Percentiles rank a stretch among this genome's conserved stretches.
Evolutionary conservation across 345 rosid genomes (phyloP).

Genomic region (Kernera saxatilis): DNA sequence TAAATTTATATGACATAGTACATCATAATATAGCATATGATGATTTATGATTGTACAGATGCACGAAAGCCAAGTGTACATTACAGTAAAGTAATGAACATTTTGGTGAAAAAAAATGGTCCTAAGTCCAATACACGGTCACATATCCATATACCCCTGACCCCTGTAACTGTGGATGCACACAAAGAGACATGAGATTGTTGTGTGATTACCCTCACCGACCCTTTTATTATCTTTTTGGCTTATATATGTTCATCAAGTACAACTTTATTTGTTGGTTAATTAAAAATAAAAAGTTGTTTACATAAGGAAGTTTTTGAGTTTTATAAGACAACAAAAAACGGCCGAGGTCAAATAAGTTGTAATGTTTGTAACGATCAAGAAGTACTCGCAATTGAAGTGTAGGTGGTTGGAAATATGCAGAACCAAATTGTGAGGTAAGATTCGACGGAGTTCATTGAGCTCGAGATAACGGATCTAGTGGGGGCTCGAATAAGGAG

Average conservation of each 20-base stretch:
- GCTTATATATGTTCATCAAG: not conserved
- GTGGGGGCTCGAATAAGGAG: not conserved
- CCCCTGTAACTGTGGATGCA: not conserved
- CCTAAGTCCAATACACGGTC: not conserved
- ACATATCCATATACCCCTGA: not conserved
- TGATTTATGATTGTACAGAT: not conserved
- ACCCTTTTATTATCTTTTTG: not conserved
- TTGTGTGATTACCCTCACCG: not conserved
- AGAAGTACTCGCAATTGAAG: not conserved
- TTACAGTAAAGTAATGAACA: not conserved
- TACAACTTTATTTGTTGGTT: too few species aligned
- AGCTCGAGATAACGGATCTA: not conserved
- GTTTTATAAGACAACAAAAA: too few species aligned
- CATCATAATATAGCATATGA: not conserved
- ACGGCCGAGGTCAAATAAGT: too few species aligned
- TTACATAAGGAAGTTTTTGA: too few species aligned
- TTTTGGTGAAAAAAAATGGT: constrained; percentile 9
- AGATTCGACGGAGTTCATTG: not conserved
- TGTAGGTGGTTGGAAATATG: not conserved
- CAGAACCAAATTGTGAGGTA: not conserved
- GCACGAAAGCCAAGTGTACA: not conserved
- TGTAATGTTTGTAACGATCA: too few species aligned
- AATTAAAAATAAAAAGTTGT: too few species aligned
- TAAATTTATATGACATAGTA: not conserved
- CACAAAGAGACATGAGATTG: not conserved